phyloP scores from a whole-genome alignment of 306 rosid species.

The Mimosa pudica region DNA sequence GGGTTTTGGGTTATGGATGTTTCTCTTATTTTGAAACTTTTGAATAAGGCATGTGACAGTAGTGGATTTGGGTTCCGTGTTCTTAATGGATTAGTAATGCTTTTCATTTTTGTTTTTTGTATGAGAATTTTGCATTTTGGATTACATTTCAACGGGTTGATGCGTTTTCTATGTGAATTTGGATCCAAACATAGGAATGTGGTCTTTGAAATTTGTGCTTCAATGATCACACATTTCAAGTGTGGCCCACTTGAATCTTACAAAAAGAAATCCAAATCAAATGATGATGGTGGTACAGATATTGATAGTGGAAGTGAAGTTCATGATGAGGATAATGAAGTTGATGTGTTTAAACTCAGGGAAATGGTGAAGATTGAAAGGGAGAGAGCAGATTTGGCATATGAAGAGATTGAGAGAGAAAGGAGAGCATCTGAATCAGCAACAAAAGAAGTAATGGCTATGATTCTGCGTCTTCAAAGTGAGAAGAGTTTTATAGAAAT shows the following conservation, averaged over 20 bases:
- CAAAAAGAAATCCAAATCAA: slow-evolving; percentile 5
- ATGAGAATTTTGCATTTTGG: slow-evolving; percentile 42
- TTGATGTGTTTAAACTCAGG: slow-evolving; percentile 48
- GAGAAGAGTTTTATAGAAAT: slow-evolving; percentile 64
- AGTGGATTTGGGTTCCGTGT: slow-evolving; percentile 46
- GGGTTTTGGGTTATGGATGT: slow-evolving; percentile 44
- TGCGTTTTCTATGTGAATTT: slow-evolving; percentile 41
- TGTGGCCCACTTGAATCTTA: slow-evolving; percentile 1
- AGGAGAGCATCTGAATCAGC: slow-evolving; percentile 64
- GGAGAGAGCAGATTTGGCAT: slow-evolving; percentile 44
- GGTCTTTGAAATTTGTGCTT: neutral
- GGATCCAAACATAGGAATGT: slow-evolving; percentile 37
- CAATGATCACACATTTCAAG: slow-evolving; percentile 33
- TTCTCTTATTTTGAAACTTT: slow-evolving; percentile 42
- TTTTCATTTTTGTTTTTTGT: slow-evolving; percentile 40
- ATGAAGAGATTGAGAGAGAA: slow-evolving; percentile 70
- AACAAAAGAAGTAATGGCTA: slow-evolving; percentile 79
- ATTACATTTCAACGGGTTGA: slow-evolving; percentile 29
- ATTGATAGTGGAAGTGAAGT: slow-evolving; percentile 2
- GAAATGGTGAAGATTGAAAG: slow-evolving; percentile 52
- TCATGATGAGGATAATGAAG: slow-evolving; percentile 44
- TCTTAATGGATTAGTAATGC: slow-evolving; percentile 44
- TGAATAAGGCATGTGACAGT: slow-evolving; percentile 32
- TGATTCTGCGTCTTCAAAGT: slow-evolving; percentile 68
- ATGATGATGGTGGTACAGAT: neutral